A percentile compares a stretch with the other conserved stretches of the same genome.
phyloP scores from a whole-genome alignment of 305 asterid species.

The Rubia tinctorum region DNA sequence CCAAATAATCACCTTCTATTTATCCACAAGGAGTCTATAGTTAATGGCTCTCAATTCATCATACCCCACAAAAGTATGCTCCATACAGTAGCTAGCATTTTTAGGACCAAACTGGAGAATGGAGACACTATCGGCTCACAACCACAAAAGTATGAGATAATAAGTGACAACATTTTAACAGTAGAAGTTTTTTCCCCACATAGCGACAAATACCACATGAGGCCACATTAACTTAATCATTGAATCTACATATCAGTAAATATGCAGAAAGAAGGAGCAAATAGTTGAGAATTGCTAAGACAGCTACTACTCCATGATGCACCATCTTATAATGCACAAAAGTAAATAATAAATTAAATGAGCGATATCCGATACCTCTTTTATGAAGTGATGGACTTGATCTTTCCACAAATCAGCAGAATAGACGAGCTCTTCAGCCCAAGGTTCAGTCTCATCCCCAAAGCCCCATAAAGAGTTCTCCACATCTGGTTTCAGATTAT shows the following conservation, averaged over 20 bases:
- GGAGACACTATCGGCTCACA: neutral
- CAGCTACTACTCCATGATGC: neutral
- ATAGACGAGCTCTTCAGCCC: slow-evolving; percentile 71
- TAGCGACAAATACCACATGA: neutral
- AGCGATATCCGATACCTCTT: slow-evolving; percentile 49
- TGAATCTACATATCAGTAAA: neutral
- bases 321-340: neutral
- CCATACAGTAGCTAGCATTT: neutral
- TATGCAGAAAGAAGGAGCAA: neutral
- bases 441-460: slow-evolving; percentile 74
- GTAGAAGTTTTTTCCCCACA: neutral
- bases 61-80: neutral
- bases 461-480: slow-evolving; percentile 66
- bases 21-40: neutral
- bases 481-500: slow-evolving; percentile 26
- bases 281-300: neutral
- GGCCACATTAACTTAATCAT: neutral
- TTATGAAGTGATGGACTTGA: slow-evolving; percentile 59
- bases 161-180: neutral
- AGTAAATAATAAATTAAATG: neutral
- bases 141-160: neutral
- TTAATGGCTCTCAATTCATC: neutral
- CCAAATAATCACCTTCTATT: neutral
- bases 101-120: neutral
- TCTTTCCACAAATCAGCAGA: slow-evolving; percentile 77